phyloP scores from a whole-genome alignment of 805 yeast species.

The Maudiozyma saulgeensis region DNA sequence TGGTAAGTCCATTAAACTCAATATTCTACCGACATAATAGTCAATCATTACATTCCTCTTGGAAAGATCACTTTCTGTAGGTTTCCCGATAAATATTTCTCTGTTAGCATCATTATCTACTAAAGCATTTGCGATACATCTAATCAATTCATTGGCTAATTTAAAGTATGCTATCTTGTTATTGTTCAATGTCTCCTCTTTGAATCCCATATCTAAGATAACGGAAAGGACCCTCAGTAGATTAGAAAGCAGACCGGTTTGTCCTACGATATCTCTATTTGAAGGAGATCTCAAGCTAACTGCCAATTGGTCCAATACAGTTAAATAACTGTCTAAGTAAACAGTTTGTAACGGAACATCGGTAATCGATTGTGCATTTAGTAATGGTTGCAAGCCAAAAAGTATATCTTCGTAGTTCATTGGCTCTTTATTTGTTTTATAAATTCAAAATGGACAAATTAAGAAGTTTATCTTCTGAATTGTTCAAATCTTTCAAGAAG shows the following conservation, averaged over 20 bases:
- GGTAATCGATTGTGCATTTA: conserved; percentile 11
- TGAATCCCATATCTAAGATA: conserved; percentile 10
- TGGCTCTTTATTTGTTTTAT: too few species aligned
- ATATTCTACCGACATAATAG: conserved; percentile 12
- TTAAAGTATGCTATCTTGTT: conserved; percentile 9
- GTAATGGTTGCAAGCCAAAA: conserved; percentile 24
- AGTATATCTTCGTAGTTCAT: conserved; percentile 30
- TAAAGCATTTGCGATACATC: conserved; percentile 27
- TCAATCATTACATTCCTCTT: conserved; percentile 10
- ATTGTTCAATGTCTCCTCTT: background rate
- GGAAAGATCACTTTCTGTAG: background rate
- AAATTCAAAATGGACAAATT: too few species aligned
- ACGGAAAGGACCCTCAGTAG: conserved; percentile 12
- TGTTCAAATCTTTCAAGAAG: too few species aligned
- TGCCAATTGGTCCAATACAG: conserved; percentile 25
- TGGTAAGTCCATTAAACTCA: conserved; percentile 7
- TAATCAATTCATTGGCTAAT: conserved; percentile 22
- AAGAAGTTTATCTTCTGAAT: too few species aligned
- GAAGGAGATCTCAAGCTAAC: conserved; percentile 21
- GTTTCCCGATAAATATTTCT: conserved; percentile 7
- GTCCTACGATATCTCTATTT: conserved; percentile 24
- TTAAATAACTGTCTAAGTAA: conserved; percentile 13
- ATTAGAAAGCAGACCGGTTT: conserved; percentile 19
- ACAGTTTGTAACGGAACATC: conserved; percentile 16
- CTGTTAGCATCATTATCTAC: conserved; percentile 27